phyloP scores from a whole-genome alignment of 441 rosid species.

The Erodium chrysanthum region DNA sequence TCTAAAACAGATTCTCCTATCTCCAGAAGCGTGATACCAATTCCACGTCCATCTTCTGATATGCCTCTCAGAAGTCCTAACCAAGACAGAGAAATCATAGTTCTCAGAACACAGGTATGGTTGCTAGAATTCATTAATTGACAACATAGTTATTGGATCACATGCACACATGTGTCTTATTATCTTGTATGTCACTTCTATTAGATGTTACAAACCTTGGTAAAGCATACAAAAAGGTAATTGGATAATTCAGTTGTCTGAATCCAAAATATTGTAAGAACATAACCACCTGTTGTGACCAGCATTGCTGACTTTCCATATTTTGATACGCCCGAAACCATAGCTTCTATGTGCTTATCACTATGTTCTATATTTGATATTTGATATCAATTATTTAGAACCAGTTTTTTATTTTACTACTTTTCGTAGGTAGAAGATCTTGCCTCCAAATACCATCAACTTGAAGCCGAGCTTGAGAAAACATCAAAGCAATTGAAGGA shows the following conservation, averaged over 20 bases:
- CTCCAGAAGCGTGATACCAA: slow-evolving; percentile 75
- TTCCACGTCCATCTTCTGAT: slow-evolving; percentile 54
- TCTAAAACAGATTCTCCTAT: slow-evolving; percentile 86
- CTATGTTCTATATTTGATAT: too few species aligned
- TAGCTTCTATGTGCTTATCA: too few species aligned
- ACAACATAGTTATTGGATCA: background rate
- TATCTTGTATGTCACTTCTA: background rate
- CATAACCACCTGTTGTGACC: too few species aligned
- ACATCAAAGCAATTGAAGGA: slow-evolving; percentile 74
- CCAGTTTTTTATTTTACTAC: background rate
- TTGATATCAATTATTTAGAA: too few species aligned
- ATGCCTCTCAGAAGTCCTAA: slow-evolving; percentile 56
- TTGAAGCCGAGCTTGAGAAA: slow-evolving; percentile 80
- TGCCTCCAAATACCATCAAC: slow-evolving; percentile 62
- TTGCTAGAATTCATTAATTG: background rate
- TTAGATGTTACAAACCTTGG: too few species aligned
- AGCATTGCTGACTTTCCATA: too few species aligned
- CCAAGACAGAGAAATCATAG: slow-evolving; percentile 64
- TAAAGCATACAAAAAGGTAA: too few species aligned
- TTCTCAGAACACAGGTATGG: slow-evolving; percentile 71
- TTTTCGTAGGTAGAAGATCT: slow-evolving; percentile 64
- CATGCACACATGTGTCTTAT: background rate
- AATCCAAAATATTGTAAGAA: too few species aligned
- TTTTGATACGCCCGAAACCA: too few species aligned
- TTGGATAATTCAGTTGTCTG: too few species aligned